Conservation (phyloP, 108 stramenopile species). For the Nannochloropsis oceanica region DNA sequence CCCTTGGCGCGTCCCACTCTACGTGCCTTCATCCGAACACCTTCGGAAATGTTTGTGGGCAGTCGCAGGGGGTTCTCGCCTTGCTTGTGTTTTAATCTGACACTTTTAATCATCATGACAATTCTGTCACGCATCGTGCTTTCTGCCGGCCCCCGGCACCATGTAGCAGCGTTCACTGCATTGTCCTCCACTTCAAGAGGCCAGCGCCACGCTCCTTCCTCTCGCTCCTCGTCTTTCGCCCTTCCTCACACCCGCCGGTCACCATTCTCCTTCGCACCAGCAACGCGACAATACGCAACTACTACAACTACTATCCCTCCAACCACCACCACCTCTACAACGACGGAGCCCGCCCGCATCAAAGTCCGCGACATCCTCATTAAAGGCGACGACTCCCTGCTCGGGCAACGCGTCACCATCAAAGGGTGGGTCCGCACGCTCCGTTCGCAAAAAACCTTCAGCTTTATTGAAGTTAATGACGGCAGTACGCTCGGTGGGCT, state of each 20-base stretch:
- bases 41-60: not conserved
- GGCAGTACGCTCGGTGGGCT: constrained; percentile 75
- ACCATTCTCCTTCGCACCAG: too few species aligned
- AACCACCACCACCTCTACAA: not conserved
- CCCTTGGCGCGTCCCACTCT: too few species aligned
- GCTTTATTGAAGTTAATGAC: constrained; percentile 96
- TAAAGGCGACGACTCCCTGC: constrained; percentile 8
- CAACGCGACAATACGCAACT: not conserved
- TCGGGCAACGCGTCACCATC: constrained; percentile 45
- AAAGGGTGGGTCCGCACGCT: constrained; percentile 96
- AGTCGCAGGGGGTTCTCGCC: not conserved
- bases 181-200: too few species aligned
- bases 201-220: too few species aligned
- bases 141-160: not conserved
- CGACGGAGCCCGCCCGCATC: not conserved
- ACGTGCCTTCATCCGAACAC: not conserved
- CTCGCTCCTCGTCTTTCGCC: too few species aligned
- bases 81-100: not conserved
- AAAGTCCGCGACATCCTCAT: not conserved
- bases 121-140: not conserved
- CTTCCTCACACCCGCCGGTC: too few species aligned
- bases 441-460: constrained; percentile 86
- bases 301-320: not conserved
- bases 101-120: not conserved
- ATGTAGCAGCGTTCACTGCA: not conserved